Conservation (phyloP, 768 basidiomycete species). For the Rhizopogon roseolus region DNA sequence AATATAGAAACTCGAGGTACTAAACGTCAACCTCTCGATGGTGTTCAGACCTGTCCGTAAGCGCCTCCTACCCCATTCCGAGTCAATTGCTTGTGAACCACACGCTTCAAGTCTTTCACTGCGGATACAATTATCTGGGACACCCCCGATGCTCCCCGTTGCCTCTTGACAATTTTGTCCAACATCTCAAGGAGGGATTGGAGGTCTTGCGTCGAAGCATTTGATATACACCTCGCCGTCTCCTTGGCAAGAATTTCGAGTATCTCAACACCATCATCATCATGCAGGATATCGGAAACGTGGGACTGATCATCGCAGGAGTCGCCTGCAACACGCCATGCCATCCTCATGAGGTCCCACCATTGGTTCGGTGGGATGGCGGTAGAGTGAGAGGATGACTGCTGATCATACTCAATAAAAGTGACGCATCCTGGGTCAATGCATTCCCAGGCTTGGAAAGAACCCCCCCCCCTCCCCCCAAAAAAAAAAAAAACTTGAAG, state of each 20-base stretch:
- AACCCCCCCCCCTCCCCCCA: too few relatives aligned
- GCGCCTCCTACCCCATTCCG: too few relatives aligned
- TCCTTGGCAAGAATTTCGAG: not conserved
- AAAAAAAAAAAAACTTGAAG: too few relatives aligned
- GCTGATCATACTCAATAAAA: too few relatives aligned
- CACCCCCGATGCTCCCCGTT: not conserved
- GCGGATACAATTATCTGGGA: too few relatives aligned
- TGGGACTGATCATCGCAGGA: too few relatives aligned
- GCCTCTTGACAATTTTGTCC: not conserved
- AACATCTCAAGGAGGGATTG: not conserved
- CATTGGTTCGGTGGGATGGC: not conserved
- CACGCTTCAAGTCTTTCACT: not conserved
- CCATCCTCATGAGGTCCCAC: not conserved
- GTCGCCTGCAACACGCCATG: not conserved
- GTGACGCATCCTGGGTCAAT: too few relatives aligned
- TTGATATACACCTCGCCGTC: not conserved
- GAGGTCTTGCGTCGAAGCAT: not conserved
- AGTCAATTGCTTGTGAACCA: too few relatives aligned
- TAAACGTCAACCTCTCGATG: too few relatives aligned
- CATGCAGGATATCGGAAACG: not conserved
- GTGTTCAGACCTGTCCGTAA: too few relatives aligned
- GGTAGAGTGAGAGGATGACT: not conserved
- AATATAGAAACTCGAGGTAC: too few relatives aligned
- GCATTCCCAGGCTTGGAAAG: too few relatives aligned
- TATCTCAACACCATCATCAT: not conserved